These are phyloP conservation scores for Vigna mungo DNA, from an alignment of 306 rosid species.

Conservation along the genomic window DNA sequence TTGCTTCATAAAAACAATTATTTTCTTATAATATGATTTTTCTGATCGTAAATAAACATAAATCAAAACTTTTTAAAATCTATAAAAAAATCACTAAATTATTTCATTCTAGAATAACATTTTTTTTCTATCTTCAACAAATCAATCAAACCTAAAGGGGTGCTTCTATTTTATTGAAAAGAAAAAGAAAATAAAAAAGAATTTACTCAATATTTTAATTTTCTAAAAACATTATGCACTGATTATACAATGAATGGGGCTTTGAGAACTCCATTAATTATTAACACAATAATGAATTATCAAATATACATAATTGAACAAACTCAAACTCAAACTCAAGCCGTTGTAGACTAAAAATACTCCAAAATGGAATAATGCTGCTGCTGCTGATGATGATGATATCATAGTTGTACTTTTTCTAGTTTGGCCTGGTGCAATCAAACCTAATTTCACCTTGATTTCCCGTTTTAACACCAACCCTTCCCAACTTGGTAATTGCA, in stretches of 20 bases:
- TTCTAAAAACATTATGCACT: not conserved
- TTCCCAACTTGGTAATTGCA: constrained; percentile 84
- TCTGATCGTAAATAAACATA: too few species aligned
- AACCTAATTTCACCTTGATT: constrained; percentile 74
- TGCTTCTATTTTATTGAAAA: not conserved
- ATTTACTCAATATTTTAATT: not conserved
- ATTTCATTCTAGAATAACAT: not conserved
- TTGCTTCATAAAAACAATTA: too few species aligned
- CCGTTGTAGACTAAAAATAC: not conserved
- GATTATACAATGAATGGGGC: not conserved
- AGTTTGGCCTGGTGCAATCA: constrained; percentile 62
- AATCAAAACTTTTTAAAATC: too few species aligned
- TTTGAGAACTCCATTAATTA: constrained; percentile 37
- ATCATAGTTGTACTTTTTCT: not conserved
- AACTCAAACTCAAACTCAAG: not conserved
- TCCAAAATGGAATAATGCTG: not conserved
- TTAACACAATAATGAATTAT: constrained; percentile 33
- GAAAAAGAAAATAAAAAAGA: not conserved
- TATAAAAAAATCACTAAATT: too few species aligned
- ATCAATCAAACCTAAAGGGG: not conserved
- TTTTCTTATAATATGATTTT: too few species aligned
- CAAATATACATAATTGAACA: constrained; percentile 20
- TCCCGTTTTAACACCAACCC: constrained; percentile 75
- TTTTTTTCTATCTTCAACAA: too few species aligned
- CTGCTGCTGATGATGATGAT: not conserved